Percentiles rank a stretch among this genome's conserved stretches.
Conservation (phyloP, 2,329 filamentous ascomycete species). For the Tolypocladium nubicola region DNA sequence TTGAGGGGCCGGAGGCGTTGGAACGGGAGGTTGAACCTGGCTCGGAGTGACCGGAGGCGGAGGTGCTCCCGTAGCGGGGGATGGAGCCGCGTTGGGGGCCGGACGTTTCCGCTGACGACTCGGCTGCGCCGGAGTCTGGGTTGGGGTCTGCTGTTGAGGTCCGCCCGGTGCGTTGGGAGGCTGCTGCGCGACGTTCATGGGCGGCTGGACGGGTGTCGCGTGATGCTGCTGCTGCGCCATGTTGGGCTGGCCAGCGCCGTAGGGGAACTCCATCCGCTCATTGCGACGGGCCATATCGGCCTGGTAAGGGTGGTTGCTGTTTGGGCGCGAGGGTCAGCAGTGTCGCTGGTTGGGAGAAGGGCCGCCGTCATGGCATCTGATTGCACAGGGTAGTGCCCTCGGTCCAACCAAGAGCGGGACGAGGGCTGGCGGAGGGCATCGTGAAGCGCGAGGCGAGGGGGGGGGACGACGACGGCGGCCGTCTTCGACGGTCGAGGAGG, state of each 20-base stretch:
- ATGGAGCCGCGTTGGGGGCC: constrained; percentile 25
- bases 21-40: constrained; percentile 19
- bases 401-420: constrained; percentile 4
- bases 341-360: constrained; percentile 11
- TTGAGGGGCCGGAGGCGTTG: constrained; percentile 19
- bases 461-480: constrained; percentile 4
- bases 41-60: constrained; percentile 20
- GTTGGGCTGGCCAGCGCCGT: constrained; percentile 26
- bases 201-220: constrained; percentile 26
- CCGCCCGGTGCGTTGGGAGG: constrained; percentile 16
- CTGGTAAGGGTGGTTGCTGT: constrained; percentile 37
- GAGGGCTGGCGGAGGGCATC: constrained; percentile 5
- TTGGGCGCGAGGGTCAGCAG: constrained; percentile 17
- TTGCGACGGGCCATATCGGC: constrained; percentile 37
- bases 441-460: not conserved
- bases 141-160: constrained; percentile 25
- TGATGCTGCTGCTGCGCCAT: constrained; percentile 27
- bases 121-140: constrained; percentile 26
- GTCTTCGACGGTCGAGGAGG: not conserved
- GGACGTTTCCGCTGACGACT: constrained; percentile 31
- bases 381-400: constrained; percentile 8
- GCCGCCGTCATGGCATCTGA: constrained; percentile 14
- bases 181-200: constrained; percentile 34
- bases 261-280: constrained; percentile 33
- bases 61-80: constrained; percentile 22